phyloP scores from a whole-genome alignment of 2,329 filamentous ascomycete species.

The Pseudogymnoascus sp. region DNA sequence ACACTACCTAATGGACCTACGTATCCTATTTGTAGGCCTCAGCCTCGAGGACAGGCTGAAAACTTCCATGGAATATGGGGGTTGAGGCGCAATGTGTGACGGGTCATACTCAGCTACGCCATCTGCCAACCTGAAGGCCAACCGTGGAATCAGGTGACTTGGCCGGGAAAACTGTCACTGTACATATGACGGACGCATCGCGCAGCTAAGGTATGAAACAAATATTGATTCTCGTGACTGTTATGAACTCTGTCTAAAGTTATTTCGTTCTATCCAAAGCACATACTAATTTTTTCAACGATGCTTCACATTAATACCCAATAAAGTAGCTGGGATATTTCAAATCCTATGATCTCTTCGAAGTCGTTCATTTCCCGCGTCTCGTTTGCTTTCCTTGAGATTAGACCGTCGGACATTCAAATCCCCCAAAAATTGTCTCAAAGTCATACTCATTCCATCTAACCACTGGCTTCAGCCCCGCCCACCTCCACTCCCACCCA shows the following conservation, averaged over 20 bases:
- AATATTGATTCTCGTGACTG: neutral
- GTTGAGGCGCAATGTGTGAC: too few species aligned
- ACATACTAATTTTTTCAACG: neutral
- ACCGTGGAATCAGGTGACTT: too few species aligned
- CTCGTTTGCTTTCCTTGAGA: neutral
- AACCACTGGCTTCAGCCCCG: constrained; percentile 22
- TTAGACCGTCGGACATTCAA: neutral
- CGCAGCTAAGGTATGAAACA: neutral
- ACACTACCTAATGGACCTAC: too few species aligned
- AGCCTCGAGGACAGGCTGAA: too few species aligned
- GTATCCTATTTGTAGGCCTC: too few species aligned
- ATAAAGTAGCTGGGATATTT: neutral
- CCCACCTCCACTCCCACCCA: constrained; percentile 22
- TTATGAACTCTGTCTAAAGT: neutral
- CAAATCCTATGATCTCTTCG: neutral
- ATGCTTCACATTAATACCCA: neutral
- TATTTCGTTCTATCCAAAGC: neutral
- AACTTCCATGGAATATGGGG: too few species aligned
- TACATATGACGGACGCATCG: neutral
- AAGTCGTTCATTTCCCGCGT: neutral
- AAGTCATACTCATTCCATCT: constrained; percentile 24
- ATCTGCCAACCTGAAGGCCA: too few species aligned
- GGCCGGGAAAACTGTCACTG: neutral
- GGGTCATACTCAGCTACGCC: too few species aligned
- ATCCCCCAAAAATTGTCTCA: constrained; percentile 23